A percentile compares a stretch with the other conserved stretches of the same genome.
These are phyloP conservation scores for Esteya vermicola DNA, from an alignment of 2,329 filamentous ascomycete genomes.

Conservation along the genomic window DNA sequence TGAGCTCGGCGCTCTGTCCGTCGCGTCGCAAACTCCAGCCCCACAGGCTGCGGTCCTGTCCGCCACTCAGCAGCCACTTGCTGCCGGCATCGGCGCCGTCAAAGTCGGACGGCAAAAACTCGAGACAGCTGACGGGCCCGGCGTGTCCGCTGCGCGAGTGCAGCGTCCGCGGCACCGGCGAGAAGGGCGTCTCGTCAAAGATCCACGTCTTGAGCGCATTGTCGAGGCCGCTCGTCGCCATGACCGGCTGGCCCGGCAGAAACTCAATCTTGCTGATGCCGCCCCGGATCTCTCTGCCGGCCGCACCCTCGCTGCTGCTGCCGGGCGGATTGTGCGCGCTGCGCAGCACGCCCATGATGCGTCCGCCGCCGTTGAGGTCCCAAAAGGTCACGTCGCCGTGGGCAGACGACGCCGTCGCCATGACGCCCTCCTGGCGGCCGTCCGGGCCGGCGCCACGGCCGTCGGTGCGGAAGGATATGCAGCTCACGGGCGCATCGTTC, in stretches of 20 bases:
- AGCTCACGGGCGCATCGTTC: conserved; percentile 53
- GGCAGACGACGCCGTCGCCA: conserved; percentile 72
- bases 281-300: conserved; percentile 37
- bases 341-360: conserved; percentile 73
- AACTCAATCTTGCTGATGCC: conserved; percentile 86
- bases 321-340: conserved; percentile 74
- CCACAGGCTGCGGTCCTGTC: conserved; percentile 84
- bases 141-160: conserved; percentile 83
- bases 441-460: conserved; percentile 78
- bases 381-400: conserved; percentile 89
- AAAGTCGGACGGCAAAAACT: conserved; percentile 77
- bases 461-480: conserved; percentile 83
- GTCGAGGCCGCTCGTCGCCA: conserved; percentile 81
- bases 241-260: conserved; percentile 71
- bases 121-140: conserved; percentile 65
- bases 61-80: conserved; percentile 89
- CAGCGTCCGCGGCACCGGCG: conserved; percentile 68
- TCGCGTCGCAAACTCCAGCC: conserved; percentile 91
- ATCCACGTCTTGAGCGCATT: conserved; percentile 96
- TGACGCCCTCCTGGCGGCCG: conserved; percentile 72
- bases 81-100: conserved; percentile 79
- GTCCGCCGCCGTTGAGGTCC: conserved; percentile 83
- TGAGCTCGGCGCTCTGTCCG: conserved; percentile 85
- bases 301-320: no score
- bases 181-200: conserved; percentile 85